A percentile compares a stretch with the other conserved stretches of the same genome.
Conservation (phyloP, 345 rosid genomes). For the Excoecaria cochinchinensis region DNA sequence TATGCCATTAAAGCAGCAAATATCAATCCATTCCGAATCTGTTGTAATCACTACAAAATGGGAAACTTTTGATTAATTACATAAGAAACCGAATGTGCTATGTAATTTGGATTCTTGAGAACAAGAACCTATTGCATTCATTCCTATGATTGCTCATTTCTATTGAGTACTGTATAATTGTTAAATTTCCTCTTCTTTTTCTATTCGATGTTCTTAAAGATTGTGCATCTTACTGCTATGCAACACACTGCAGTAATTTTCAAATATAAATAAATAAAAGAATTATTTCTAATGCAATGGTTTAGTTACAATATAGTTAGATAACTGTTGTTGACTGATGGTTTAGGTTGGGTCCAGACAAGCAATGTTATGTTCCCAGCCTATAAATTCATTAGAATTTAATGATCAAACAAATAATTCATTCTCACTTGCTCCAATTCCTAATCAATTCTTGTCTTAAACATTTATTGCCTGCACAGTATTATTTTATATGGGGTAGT, state of each 20-base stretch:
- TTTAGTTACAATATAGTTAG: no score
- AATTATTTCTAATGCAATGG: no score
- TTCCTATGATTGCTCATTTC: no score
- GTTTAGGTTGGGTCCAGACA: conserved; percentile 7
- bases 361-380: background rate
- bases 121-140: no score
- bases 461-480: conserved; percentile 7
- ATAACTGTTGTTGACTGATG: background rate
- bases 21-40: conserved; percentile 11
- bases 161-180: no score
- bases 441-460: conserved; percentile 14
- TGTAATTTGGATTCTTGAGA: no score
- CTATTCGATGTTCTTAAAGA: no score
- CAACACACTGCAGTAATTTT: no score
- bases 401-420: conserved; percentile 17
- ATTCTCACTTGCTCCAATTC: conserved; percentile 17
- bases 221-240: no score
- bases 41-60: conserved; percentile 27
- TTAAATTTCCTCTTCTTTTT: no score
- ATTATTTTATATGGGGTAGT: background rate
- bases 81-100: no score
- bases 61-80: conserved; percentile 31
- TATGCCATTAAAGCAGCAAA: conserved; percentile 16
- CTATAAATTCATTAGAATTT: conserved; percentile 7
- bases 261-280: no score